Conservation (phyloP, 805 yeast species). For the Kazachstania bromeliacearum region DNA sequence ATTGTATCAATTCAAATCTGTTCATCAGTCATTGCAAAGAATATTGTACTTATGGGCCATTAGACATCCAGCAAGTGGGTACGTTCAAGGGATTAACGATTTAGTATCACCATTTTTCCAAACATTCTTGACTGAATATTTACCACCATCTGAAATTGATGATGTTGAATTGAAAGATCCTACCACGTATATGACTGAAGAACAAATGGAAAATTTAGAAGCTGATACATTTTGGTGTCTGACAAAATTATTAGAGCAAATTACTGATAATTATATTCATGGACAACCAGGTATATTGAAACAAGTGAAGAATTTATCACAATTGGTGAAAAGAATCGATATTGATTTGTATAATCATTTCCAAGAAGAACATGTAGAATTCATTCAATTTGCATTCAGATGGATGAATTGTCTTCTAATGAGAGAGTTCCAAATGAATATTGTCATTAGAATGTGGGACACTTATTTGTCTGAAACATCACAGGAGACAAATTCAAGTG, state of each 20-base stretch:
- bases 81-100: slow-evolving; percentile 96
- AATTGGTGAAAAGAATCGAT: slow-evolving; percentile 74
- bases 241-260: slow-evolving; percentile 82
- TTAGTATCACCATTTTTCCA: slow-evolving; percentile 88
- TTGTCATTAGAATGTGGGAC: slow-evolving; percentile 95
- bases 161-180: slow-evolving; percentile 58
- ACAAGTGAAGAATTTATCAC: slow-evolving; percentile 75
- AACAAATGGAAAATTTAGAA: slow-evolving; percentile 62
- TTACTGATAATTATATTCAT: slow-evolving; percentile 93
- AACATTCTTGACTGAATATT: slow-evolving; percentile 65
- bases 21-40: slow-evolving; percentile 72
- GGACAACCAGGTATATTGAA: slow-evolving; percentile 96
- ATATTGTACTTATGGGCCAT: slow-evolving; percentile 90
- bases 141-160: slow-evolving; percentile 33
- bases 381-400: slow-evolving; percentile 88
- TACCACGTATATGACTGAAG: slow-evolving; percentile 40
- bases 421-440: slow-evolving; percentile 76
- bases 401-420: slow-evolving; percentile 98
- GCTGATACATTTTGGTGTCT: slow-evolving; percentile 98
- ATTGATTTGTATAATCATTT: slow-evolving; percentile 63
- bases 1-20: slow-evolving; percentile 56
- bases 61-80: slow-evolving; percentile 95
- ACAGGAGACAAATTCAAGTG: slow-evolving; percentile 23
- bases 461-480: slow-evolving; percentile 69
- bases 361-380: slow-evolving; percentile 76